A percentile compares a stretch with the other conserved stretches of the same genome.
Conservation (phyloP, 352 stramenopile species). For the Phytophthora multivora region DNA sequence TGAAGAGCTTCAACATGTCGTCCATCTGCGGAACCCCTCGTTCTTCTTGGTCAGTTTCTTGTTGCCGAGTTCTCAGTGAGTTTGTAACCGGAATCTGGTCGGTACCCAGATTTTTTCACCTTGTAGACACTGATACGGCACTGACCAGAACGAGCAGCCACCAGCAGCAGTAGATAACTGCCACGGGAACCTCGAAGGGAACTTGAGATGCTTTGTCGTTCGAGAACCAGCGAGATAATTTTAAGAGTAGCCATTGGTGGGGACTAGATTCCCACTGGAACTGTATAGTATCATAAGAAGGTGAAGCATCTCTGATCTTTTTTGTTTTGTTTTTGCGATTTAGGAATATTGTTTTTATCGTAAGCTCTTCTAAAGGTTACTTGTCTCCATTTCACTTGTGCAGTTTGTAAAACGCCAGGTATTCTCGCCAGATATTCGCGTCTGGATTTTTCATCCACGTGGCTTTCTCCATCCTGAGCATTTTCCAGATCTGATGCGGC, state of each 20-base stretch:
- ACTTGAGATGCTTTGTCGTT: too few relatives aligned
- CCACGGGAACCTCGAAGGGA: too few relatives aligned
- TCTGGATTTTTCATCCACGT: not conserved
- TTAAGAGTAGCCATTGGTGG: too few relatives aligned
- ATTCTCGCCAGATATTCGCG: conserved; percentile 2
- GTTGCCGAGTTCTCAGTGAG: not conserved
- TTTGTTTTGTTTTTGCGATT: too few relatives aligned
- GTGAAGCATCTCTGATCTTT: too few relatives aligned
- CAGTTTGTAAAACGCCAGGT: conserved; percentile 1
- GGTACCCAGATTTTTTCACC: not conserved
- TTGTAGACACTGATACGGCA: not conserved
- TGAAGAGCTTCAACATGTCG: not conserved
- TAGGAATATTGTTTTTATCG: too few relatives aligned
- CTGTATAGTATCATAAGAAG: too few relatives aligned
- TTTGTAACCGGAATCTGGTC: not conserved
- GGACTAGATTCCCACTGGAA: too few relatives aligned
- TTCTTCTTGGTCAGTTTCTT: not conserved
- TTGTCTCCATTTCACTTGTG: conserved; percentile 2
- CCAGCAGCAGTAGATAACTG: not conserved
- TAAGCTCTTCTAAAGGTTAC: too few relatives aligned
- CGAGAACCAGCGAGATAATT: too few relatives aligned
- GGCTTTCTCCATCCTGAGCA: conserved; percentile 5
- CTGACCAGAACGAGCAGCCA: not conserved
- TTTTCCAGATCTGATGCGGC: conserved; percentile 3
- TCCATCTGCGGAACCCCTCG: not conserved